phyloP scores from a whole-genome alignment of 306 rosid species.

The Calophaca sinica region DNA sequence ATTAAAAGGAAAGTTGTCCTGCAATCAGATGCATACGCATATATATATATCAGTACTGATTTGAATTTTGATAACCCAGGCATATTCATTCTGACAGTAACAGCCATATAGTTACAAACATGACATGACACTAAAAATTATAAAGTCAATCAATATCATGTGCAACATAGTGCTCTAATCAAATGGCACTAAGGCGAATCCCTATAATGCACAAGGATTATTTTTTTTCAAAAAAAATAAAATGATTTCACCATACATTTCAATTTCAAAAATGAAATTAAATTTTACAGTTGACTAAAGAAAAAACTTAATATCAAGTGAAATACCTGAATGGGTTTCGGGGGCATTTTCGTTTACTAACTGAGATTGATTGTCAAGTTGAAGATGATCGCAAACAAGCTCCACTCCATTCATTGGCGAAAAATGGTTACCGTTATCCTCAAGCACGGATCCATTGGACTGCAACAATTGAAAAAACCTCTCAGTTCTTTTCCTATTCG shows the following conservation, averaged over 20 bases:
- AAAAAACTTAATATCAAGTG: not conserved
- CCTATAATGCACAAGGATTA: not conserved
- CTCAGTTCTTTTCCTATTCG: constrained; percentile 75
- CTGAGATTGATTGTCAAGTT: constrained; percentile 43
- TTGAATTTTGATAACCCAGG: constrained; percentile 45
- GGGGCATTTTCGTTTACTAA: constrained; percentile 41
- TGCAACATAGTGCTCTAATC: not conserved
- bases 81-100: constrained; percentile 22
- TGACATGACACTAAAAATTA: not conserved
- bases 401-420: constrained; percentile 8
- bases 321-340: constrained; percentile 59
- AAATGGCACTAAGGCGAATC: not conserved
- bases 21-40: constrained; percentile 69
- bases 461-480: constrained; percentile 64
- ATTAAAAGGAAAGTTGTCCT: constrained; percentile 73
- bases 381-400: constrained; percentile 37
- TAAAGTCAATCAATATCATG: not conserved
- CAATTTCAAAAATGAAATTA: not conserved
- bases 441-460: constrained; percentile 37
- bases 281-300: not conserved
- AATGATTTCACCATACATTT: not conserved
- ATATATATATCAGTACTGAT: constrained; percentile 54
- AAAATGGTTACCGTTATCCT: not conserved
- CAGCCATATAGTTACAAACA: constrained; percentile 17
- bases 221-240: not conserved